Base-by-base conservation (phyloP, 2,329 filamentous ascomycete species). In the Metarhizium album region DNA sequence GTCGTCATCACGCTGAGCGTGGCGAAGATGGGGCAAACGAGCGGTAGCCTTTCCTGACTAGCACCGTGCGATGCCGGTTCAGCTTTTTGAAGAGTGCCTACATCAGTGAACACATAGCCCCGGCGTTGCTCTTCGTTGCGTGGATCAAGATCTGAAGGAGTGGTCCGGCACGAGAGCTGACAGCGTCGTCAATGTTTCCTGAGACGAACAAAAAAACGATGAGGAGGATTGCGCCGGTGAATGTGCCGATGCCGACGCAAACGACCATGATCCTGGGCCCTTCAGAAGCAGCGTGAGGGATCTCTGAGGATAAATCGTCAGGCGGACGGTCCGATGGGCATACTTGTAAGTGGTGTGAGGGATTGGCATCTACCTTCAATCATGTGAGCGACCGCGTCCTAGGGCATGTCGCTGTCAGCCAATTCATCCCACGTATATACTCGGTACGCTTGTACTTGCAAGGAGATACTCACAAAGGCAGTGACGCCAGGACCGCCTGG, bases 1-100 rank as follows among this genome's bases (percentile, higher is more conserved):
- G 82, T 85, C 1, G 82, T 83, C 79, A 85, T 80, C 58, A 85
- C 78, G 3, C 74, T 74, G 3, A 74, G 81, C 2, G 76, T 76
- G 2, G 82, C 80, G 59, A 86, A 84, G 2, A 83, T 66, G 47
- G 84, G 71, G 58, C 82, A 85, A 2, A 83, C 59, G 1, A 85
- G 65, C 0, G 82, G 81, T 49, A 85, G 42, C 53, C 57, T 57
- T 9, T 8, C 33, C 4, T 11, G 33, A 35, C 54, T 5, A 55
- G 50, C 16, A 2, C 37, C 3, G 2, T 2, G 3, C 11, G n/a
- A 6, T 47, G 2, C 7, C 11, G 14, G 7, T 2, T 18, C 5
- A 9, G 40, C 24, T 14, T 20, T 5, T n/a, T 2, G 22, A 20
- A 11, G 1, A 33, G n/a, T n/a, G n/a, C 52, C 9, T n/a, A 84